A percentile compares a stretch with the other conserved stretches of the same genome.
These are phyloP conservation scores for Lanmaoa pseudosensibilis DNA, from an alignment of 768 basidiomycete genomes.

Conservation along the genomic window DNA sequence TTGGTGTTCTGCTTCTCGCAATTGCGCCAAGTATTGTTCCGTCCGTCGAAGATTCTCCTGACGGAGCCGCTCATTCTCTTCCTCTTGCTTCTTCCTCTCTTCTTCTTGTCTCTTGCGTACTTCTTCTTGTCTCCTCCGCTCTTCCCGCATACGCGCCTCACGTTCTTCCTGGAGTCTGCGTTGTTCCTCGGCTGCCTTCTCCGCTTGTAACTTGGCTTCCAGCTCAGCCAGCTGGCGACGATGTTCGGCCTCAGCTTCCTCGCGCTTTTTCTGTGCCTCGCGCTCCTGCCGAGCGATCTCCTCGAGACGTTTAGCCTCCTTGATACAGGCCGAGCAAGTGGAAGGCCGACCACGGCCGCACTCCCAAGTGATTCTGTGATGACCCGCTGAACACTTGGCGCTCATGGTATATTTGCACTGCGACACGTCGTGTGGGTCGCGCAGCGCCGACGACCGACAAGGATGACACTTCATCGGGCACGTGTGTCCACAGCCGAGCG, in stretches of 20 bases:
- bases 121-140: slow-evolving; percentile 19
- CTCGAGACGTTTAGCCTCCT: slow-evolving; percentile 38
- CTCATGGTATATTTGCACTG: slow-evolving; percentile 40
- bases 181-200: slow-evolving; percentile 5
- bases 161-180: slow-evolving; percentile 10
- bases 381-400: slow-evolving; percentile 40
- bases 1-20: slow-evolving; percentile 29
- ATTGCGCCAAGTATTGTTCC: neutral
- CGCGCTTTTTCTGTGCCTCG: slow-evolving; percentile 40
- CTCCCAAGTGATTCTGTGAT: slow-evolving; percentile 43
- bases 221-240: slow-evolving; percentile 39
- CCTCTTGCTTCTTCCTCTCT: neutral
- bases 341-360: slow-evolving; percentile 41
- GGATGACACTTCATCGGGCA: slow-evolving; percentile 66
- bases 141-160: slow-evolving; percentile 41
- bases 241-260: slow-evolving; percentile 44
- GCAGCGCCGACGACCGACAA: slow-evolving; percentile 39
- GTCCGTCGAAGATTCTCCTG: neutral
- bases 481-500: slow-evolving; percentile 35
- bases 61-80: neutral
- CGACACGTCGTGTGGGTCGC: slow-evolving; percentile 29
- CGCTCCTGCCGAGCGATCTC: slow-evolving; percentile 39
- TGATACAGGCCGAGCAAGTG: slow-evolving; percentile 46
- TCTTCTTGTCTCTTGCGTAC: neutral
- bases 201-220: slow-evolving; percentile 14